Evolutionary conservation across 768 basidiomycete species (phyloP).

Genomic region (Trametes cingulata): DNA sequence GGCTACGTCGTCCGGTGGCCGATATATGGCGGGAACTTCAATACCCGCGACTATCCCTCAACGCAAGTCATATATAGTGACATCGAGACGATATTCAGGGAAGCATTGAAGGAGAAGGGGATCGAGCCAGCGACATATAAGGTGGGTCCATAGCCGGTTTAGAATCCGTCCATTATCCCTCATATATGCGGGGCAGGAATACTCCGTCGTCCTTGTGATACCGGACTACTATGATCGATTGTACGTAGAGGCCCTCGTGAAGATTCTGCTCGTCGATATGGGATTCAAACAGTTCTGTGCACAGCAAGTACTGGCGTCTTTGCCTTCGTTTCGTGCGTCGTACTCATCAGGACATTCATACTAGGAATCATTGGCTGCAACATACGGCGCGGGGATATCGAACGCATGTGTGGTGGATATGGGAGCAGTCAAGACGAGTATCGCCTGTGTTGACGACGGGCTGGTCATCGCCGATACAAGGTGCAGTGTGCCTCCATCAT

Average conservation of each 20-base stretch:
- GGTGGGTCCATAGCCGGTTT: slow-evolving; percentile 37
- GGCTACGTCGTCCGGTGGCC: slow-evolving; percentile 84
- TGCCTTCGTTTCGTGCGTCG: neutral
- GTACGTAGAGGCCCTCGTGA: slow-evolving; percentile 78
- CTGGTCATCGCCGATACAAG: slow-evolving; percentile 84
- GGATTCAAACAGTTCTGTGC: slow-evolving; percentile 93
- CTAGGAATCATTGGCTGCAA: slow-evolving; percentile 90
- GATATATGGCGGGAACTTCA: slow-evolving; percentile 79
- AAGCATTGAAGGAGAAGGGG: slow-evolving; percentile 58
- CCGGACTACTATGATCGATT: slow-evolving; percentile 88
- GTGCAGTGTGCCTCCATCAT: slow-evolving; percentile 40
- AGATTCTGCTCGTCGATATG: slow-evolving; percentile 72
- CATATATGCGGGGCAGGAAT: slow-evolving; percentile 55
- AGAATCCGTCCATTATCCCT: neutral
- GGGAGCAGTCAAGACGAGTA: slow-evolving; percentile 78
- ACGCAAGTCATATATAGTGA: slow-evolving; percentile 74
- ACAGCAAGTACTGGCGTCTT: slow-evolving; percentile 66
- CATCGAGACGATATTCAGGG: slow-evolving; percentile 66
- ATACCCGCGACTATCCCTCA: slow-evolving; percentile 74
- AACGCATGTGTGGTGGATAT: slow-evolving; percentile 96
- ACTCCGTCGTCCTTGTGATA: slow-evolving; percentile 84
- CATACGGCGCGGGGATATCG: slow-evolving; percentile 93
- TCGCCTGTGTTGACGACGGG: slow-evolving; percentile 96
- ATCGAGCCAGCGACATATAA: slow-evolving; percentile 58
- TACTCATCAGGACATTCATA: neutral